These are phyloP conservation scores for Primulina huaijiensis DNA, from an alignment of 257 asterid genomes.

Conservation along the genomic window DNA sequence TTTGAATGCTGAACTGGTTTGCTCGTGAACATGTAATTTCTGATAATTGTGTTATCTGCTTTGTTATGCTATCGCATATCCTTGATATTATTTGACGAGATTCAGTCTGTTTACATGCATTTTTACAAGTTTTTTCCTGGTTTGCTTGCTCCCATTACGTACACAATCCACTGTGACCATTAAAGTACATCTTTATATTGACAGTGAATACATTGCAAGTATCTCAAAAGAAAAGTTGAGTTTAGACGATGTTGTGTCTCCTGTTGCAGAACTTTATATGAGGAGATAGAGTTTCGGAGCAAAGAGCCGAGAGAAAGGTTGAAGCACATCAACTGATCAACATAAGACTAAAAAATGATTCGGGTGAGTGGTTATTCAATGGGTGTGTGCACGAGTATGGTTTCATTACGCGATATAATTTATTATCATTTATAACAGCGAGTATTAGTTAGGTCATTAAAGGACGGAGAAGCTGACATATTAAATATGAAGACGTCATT, in stretches of 20 bases:
- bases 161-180: background rate
- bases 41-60: background rate
- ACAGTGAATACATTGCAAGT: background rate
- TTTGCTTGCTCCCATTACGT: background rate
- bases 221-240: background rate
- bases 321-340: no score
- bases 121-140: background rate
- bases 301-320: background rate
- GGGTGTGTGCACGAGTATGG: background rate
- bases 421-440: background rate
- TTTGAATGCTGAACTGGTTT: background rate
- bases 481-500: background rate
- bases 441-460: background rate
- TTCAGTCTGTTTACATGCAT: background rate
- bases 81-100: background rate
- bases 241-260: background rate
- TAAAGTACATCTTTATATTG: background rate
- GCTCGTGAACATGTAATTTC: background rate
- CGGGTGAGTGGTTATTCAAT: background rate
- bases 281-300: background rate
- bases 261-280: background rate
- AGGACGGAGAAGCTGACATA: background rate
- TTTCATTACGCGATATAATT: background rate
- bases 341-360: background rate
- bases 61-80: background rate